phyloP scores from a whole-genome alignment of 805 yeast species.

The Tetrapisispora arboricola region DNA sequence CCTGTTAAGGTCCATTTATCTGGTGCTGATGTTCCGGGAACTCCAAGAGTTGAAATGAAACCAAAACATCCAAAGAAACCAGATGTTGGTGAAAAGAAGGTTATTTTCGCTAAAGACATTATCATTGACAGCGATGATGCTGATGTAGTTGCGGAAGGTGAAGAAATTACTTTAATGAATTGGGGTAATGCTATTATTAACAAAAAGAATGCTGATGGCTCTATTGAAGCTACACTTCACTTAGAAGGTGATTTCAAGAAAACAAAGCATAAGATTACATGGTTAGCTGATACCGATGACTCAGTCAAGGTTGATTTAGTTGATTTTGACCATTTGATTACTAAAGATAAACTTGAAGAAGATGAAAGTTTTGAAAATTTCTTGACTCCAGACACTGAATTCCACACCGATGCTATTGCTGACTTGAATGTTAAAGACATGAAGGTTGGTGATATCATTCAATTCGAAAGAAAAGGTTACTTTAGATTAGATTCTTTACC shows the following conservation, averaged over 20 bases:
- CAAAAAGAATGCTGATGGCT: conserved; percentile 54
- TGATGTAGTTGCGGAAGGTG: conserved; percentile 62
- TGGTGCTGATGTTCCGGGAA: conserved; percentile 51
- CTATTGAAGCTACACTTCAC: conserved; percentile 69
- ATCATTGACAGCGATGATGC: conserved; percentile 84
- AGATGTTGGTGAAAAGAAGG: conserved; percentile 76
- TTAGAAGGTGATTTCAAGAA: conserved; percentile 95
- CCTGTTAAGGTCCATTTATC: conserved; percentile 61
- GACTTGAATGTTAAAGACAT: conserved; percentile 68
- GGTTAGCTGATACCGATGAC: conserved; percentile 81
- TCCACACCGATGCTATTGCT: conserved; percentile 66
- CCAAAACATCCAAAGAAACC: conserved; percentile 95
- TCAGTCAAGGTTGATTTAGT: conserved; percentile 65
- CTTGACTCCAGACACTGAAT: conserved; percentile 79
- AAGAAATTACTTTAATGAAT: conserved; percentile 96
- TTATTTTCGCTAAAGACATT: conserved; percentile 51
- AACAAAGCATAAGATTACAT: conserved; percentile 87
- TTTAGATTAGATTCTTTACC: conserved; percentile 61
- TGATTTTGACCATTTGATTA: conserved; percentile 89
- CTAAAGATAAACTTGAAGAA: conserved; percentile 91
- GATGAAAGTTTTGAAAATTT: conserved; percentile 89
- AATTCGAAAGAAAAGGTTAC: conserved; percentile 96
- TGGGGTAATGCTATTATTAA: conserved; percentile 92
- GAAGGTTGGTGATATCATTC: conserved; percentile 81
- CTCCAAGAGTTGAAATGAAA: conserved; percentile 54